phyloP scores from a whole-genome alignment of 2,329 filamentous ascomycete genomes.

The Cladophialophora immunda region DNA sequence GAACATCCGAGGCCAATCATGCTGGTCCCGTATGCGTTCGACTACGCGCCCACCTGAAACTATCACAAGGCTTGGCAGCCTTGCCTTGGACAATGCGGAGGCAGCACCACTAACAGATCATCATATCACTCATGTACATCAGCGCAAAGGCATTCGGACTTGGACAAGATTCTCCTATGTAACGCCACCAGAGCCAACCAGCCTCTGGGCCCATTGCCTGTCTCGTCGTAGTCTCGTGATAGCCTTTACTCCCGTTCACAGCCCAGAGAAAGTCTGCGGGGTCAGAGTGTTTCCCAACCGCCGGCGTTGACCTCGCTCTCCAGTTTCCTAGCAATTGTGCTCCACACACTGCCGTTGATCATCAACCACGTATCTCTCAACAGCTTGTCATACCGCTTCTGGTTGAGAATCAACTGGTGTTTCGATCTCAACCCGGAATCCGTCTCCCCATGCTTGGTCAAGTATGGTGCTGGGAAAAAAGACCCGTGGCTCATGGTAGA shows the following conservation, averaged over 20 bases:
- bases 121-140: not conserved
- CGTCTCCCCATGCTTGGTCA: constrained; percentile 94
- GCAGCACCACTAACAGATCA: not conserved
- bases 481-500: constrained; percentile 66
- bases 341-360: constrained; percentile 83
- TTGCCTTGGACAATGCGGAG: not conserved
- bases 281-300: constrained; percentile 79
- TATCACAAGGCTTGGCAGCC: constrained; percentile 23
- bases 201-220: not conserved
- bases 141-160: not conserved
- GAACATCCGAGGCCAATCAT: constrained; percentile 11
- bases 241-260: not conserved
- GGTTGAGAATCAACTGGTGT: constrained; percentile 89
- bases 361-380: constrained; percentile 79
- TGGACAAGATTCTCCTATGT: not conserved
- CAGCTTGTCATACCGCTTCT: constrained; percentile 90
- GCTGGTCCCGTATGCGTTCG: not conserved
- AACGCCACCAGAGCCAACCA: not conserved
- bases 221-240: not conserved
- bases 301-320: constrained; percentile 97
- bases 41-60: constrained; percentile 27
- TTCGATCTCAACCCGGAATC: constrained; percentile 89
- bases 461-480: constrained; percentile 87
- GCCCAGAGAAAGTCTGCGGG: not conserved
- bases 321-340: constrained; percentile 85